Conservation (phyloP, 2,329 filamentous ascomycete species). For the Neoarthrinium moseri region DNA sequence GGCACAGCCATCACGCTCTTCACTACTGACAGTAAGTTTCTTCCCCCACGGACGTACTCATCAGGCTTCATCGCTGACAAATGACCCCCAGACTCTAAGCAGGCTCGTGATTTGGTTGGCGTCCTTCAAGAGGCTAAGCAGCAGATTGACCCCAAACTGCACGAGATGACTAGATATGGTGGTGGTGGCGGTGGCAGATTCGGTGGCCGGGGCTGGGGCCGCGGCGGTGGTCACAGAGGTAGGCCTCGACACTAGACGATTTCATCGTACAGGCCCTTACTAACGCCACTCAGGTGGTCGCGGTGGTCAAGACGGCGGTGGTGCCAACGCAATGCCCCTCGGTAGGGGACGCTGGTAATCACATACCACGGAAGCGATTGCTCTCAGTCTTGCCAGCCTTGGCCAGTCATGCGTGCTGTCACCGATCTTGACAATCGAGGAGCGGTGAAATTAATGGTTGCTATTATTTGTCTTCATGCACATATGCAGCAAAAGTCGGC, state of each 20-base stretch:
- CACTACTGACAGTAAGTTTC: slow-evolving; percentile 95
- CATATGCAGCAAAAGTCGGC: slow-evolving; percentile 29
- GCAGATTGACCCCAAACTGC: slow-evolving; percentile 91
- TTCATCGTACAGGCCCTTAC: not conserved
- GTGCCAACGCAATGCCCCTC: slow-evolving; percentile 36
- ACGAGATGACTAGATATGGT: slow-evolving; percentile 92
- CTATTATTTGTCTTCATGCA: slow-evolving; percentile 19
- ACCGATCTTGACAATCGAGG: slow-evolving; percentile 12
- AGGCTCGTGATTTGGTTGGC: slow-evolving; percentile 92
- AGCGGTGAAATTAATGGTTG: slow-evolving; percentile 11
- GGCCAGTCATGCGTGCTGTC: not conserved
- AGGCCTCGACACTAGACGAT: slow-evolving; percentile 7
- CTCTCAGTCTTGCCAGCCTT: not conserved
- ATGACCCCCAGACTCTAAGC: slow-evolving; percentile 71
- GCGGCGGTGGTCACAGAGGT: slow-evolving; percentile 50
- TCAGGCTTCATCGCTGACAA: slow-evolving; percentile 41
- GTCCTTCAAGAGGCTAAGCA: slow-evolving; percentile 97
- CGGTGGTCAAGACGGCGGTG: slow-evolving; percentile 37
- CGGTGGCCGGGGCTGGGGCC: slow-evolving; percentile 66
- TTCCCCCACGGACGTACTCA: not conserved
- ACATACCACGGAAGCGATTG: not conserved
- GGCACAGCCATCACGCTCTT: slow-evolving; percentile 98
- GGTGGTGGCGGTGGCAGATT: slow-evolving; percentile 76
- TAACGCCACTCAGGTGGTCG: slow-evolving; percentile 22
- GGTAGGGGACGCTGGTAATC: slow-evolving; percentile 32